Conservation (phyloP, 2,329 filamentous ascomycete genomes). For the Harringtonia aguacate region DNA sequence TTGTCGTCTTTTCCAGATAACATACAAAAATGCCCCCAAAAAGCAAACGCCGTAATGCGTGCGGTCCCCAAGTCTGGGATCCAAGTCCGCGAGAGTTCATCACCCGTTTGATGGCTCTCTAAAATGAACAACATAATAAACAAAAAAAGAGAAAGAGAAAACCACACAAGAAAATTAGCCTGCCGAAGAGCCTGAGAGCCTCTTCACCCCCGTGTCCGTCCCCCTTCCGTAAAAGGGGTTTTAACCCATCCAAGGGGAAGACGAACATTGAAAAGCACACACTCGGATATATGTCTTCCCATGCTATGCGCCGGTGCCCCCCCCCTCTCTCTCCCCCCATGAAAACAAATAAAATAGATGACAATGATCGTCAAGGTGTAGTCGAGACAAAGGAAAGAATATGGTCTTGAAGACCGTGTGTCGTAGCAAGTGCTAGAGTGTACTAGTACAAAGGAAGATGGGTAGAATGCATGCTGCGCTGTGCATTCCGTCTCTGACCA, state of each 20-base stretch:
- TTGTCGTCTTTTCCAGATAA: not conserved
- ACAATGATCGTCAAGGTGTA: not conserved
- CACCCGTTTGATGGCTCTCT: constrained; percentile 1
- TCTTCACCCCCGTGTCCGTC: constrained; percentile 1
- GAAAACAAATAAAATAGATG: constrained; percentile 5
- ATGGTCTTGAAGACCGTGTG: not conserved
- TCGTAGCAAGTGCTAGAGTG: not conserved
- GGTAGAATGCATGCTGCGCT: too few relatives aligned
- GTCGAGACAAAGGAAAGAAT: not conserved
- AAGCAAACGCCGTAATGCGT: not conserved
- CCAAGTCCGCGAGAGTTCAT: not conserved
- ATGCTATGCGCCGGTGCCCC: constrained; percentile 11
- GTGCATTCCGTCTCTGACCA: too few relatives aligned
- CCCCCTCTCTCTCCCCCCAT: too few relatives aligned
- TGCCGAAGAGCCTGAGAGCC: not conserved
- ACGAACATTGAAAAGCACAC: constrained; percentile 1
- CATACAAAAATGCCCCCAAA: not conserved
- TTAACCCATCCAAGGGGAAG: not conserved
- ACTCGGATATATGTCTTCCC: constrained; percentile 8
- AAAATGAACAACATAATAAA: not conserved
- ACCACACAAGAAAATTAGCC: not conserved
- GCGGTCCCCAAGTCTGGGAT: not conserved
- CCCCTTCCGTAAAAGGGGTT: not conserved
- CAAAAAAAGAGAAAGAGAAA: not conserved
- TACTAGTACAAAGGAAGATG: not conserved